Percentiles rank a stretch among this genome's conserved stretches.
phyloP scores from a whole-genome alignment of 169 alveolate species.

The Eimeria falciformis region DNA sequence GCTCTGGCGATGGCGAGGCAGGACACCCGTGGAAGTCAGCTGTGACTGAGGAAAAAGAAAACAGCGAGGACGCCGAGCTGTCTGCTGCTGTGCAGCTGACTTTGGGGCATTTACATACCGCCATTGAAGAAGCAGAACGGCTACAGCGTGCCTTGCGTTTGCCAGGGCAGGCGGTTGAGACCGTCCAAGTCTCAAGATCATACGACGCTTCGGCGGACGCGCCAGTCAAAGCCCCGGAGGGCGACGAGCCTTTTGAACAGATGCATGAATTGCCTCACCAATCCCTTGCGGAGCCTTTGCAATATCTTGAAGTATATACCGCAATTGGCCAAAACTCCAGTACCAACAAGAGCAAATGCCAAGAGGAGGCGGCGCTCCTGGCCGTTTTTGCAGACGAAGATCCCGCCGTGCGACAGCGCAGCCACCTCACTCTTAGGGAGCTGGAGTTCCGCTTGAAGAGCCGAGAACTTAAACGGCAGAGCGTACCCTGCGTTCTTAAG shows the following conservation, averaged over 20 bases:
- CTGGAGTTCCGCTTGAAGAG: slow-evolving; percentile 17
- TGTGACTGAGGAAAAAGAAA: background rate
- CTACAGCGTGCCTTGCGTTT: background rate
- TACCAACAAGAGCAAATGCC: background rate
- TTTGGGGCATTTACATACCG: slow-evolving; percentile 24
- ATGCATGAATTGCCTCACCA: background rate
- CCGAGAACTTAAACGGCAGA: background rate
- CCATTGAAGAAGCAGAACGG: slow-evolving; percentile 12
- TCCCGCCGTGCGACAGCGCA: slow-evolving; percentile 67
- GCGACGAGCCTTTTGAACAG: background rate
- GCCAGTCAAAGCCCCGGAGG: background rate
- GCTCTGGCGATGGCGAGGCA: background rate
- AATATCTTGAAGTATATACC: slow-evolving; percentile 44
- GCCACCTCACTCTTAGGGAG: slow-evolving; percentile 42
- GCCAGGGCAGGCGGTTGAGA: background rate
- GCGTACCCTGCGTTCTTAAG: slow-evolving; percentile 47
- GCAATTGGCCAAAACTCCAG: slow-evolving; percentile 42
- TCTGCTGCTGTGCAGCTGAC: background rate
- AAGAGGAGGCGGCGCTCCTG: slow-evolving; percentile 31
- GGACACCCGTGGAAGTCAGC: background rate
- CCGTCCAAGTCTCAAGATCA: background rate
- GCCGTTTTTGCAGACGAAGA: slow-evolving; percentile 40
- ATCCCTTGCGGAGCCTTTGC: slow-evolving; percentile 1
- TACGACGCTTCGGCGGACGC: background rate
- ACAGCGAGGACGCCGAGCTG: background rate